Conservation (phyloP, 495 filamentous ascomycete genomes). For the Cetradonia linearis region DNA sequence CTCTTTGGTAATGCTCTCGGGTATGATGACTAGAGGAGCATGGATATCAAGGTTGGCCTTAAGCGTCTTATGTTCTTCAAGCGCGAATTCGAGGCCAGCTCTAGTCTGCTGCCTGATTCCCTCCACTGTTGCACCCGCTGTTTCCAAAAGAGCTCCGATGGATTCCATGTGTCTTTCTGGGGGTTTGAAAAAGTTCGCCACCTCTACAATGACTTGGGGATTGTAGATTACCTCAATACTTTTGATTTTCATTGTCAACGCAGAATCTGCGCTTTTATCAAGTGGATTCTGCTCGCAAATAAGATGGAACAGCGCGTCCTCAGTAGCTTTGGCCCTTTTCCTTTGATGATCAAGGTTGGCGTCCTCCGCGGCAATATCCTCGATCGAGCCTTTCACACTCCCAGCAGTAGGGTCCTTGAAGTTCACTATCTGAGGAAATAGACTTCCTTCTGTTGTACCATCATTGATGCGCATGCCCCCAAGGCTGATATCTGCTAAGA, state of each 20-base stretch:
- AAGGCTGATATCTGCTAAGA: constrained; percentile 76
- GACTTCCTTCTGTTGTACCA: constrained; percentile 78
- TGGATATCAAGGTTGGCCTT: constrained; percentile 93
- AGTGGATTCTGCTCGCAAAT: constrained; percentile 91
- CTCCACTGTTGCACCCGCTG: constrained; percentile 88
- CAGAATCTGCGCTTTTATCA: constrained; percentile 81
- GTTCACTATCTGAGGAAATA: constrained; percentile 87
- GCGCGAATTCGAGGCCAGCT: constrained; percentile 87
- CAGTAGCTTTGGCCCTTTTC: constrained; percentile 35
- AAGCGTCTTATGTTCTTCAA: constrained; percentile 95
- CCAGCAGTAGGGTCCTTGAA: constrained; percentile 70
- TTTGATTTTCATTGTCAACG: constrained; percentile 81
- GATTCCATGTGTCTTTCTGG: constrained; percentile 98
- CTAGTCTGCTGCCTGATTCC: constrained; percentile 88
- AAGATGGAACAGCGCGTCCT: constrained; percentile 80
- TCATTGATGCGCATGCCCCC: constrained; percentile 91
- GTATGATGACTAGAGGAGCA: constrained; percentile 90
- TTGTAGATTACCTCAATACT: constrained; percentile 97
- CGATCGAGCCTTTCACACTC: constrained; percentile 44
- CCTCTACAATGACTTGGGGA: constrained; percentile 77
- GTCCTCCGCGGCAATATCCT: constrained; percentile 47
- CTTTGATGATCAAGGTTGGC: constrained; percentile 32
- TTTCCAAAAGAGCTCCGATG: constrained; percentile 85
- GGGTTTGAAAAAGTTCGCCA: constrained; percentile 89
- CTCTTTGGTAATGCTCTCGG: constrained; percentile 75